Percentiles rank a stretch among this genome's conserved stretches.
Conservation (phyloP, 768 basidiomycete species). For the Trametes villosa region DNA sequence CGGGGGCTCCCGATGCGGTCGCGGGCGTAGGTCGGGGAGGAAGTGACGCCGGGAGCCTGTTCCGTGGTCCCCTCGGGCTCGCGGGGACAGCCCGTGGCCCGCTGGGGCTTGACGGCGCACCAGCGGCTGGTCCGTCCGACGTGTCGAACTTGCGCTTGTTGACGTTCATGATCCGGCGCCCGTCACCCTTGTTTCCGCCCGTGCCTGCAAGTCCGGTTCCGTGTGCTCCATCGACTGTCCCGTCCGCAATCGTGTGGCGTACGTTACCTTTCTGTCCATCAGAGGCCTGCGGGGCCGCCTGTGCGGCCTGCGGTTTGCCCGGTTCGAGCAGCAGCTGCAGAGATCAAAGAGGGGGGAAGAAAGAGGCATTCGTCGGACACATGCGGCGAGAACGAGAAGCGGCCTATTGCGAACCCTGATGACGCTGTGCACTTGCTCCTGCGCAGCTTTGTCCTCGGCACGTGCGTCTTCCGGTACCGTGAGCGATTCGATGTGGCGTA, state of each 20-base stretch:
- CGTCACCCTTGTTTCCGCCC: constrained; percentile 13
- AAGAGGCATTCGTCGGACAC: constrained; percentile 34
- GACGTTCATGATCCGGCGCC: constrained; percentile 30
- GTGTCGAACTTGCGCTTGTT: constrained; percentile 29
- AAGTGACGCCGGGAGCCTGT: constrained; percentile 6
- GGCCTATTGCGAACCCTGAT: constrained; percentile 41
- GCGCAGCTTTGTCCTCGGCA: constrained; percentile 13
- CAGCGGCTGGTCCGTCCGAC: background rate
- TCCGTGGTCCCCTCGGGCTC: constrained; percentile 2
- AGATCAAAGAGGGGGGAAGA: constrained; percentile 31
- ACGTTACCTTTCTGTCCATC: constrained; percentile 30
- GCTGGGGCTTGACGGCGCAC: background rate
- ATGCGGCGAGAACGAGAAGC: constrained; percentile 32
- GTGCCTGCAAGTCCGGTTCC: constrained; percentile 14
- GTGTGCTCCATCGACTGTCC: constrained; percentile 10
- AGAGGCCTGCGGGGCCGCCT: background rate
- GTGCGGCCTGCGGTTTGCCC: no score
- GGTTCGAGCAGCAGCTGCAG: constrained; percentile 33
- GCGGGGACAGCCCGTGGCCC: background rate
- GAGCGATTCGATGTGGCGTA: constrained; percentile 26
- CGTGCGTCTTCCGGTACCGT: constrained; percentile 6
- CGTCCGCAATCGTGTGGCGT: background rate
- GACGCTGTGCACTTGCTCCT: constrained; percentile 31
- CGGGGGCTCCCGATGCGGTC: background rate
- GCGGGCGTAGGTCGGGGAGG: constrained; percentile 8